Base-by-base conservation (phyloP, 371 early-diverging fungal genomes). In the Haplosporangium sp. region DNA sequence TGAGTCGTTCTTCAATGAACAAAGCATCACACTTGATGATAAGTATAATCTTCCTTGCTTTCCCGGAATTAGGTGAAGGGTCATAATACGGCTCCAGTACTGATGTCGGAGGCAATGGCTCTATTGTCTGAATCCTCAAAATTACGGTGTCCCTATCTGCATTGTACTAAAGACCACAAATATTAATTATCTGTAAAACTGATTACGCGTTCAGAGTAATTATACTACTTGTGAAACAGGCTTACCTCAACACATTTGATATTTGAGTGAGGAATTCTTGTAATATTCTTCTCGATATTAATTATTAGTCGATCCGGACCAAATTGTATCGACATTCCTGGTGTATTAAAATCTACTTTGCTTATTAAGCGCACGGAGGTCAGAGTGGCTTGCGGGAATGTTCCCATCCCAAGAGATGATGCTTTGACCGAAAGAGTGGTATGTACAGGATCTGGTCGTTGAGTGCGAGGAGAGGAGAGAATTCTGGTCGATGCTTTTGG, bases 261-360 rank as follows among this genome's bases (percentile, higher is more conserved):
- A 11, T 61, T 52, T 0, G 42, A 19, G 37, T 77, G 69, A 34
- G 65, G 57, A 37, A 77, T 68, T 56, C 65, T 69, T 7, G 69
- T 65, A 7, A 40, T 20, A 50, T 56, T 72, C 40, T 65, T 71
- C n/a, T 71, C 72, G 17, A 72, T 68, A 45, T 20, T 61, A 35
- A 77, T 48, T 20, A 68, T 72, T 9, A 77, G 27, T 27, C 72
- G 68, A 47, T 77, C 77, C 2, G 77, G 69, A 1, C 73, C 77
- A 47, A 77, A 66, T n/a, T 77, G 77, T 17, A 77, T 61, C 19
- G 47, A 11, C 77, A 77, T 77, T 15, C 62, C 58, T 38, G 61
- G 58, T 5, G 57, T 56, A 6, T n/a, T 67, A 38, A 69, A 61
- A 37, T 77, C 77, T 6, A 44, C 19, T 27, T 45, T 55, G 20